A percentile compares a stretch with the other conserved stretches of the same genome.
These are phyloP conservation scores for Paradendryphiella salina DNA, from an alignment of 2,329 filamentous ascomycete species.

Conservation along the genomic window DNA sequence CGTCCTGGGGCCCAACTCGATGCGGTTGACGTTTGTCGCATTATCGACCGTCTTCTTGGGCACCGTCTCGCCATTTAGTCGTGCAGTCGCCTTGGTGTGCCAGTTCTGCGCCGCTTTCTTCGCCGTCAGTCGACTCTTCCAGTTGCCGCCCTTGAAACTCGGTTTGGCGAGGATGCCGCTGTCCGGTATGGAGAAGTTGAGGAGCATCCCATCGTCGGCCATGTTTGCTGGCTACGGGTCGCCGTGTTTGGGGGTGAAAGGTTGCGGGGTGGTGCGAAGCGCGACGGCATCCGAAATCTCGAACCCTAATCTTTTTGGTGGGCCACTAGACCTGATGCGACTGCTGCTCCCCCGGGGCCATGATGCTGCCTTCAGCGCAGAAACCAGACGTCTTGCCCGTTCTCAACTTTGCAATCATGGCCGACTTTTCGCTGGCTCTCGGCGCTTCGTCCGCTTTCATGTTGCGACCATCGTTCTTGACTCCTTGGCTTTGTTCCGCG, in stretches of 20 bases:
- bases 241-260: constrained; percentile 2
- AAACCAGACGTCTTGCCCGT: constrained; percentile 27
- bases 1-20: constrained; percentile 32
- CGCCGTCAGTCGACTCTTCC: constrained; percentile 84
- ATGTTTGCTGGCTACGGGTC: constrained; percentile 57
- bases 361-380: constrained; percentile 31
- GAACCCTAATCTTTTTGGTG: constrained; percentile 25
- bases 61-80: constrained; percentile 34
- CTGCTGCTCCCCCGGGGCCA: not conserved
- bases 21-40: constrained; percentile 38
- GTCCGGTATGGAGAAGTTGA: constrained; percentile 84
- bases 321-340: constrained; percentile 17
- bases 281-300: constrained; percentile 15
- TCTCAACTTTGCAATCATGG: constrained; percentile 25
- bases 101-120: constrained; percentile 67
- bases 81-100: constrained; percentile 50
- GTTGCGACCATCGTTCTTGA: too few species aligned
- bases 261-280: constrained; percentile 6
- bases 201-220: constrained; percentile 92
- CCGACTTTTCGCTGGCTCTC: constrained; percentile 1
- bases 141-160: constrained; percentile 83
- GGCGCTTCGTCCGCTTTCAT: constrained; percentile 11
- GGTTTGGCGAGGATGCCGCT: constrained; percentile 64
- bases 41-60: constrained; percentile 27
- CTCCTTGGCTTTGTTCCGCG: constrained; percentile 16